phyloP scores from a whole-genome alignment of 257 asterid genomes.

The Mitragyna speciosa region DNA sequence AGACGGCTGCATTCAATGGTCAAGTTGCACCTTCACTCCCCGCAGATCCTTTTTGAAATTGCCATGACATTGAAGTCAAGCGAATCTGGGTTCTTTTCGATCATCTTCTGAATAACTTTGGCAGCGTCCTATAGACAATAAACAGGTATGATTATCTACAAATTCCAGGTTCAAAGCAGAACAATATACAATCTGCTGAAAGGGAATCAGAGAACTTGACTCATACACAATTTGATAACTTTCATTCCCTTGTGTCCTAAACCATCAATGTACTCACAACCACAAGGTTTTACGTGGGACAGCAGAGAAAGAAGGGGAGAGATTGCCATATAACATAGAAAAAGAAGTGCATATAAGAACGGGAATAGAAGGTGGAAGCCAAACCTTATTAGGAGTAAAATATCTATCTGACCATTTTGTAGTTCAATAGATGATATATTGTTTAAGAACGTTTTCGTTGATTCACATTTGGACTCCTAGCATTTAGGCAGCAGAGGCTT shows the following conservation, averaged over 20 bases:
- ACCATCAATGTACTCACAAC: neutral
- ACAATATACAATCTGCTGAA: neutral
- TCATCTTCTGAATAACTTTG: slow-evolving; percentile 59
- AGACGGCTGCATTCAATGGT: neutral
- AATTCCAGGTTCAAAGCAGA: neutral
- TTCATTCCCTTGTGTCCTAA: neutral
- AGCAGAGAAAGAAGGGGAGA: neutral
- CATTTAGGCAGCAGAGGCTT: neutral
- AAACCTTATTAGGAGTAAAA: neutral
- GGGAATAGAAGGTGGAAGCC: neutral
- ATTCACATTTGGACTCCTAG: neutral
- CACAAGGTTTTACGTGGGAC: neutral
- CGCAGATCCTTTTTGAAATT: slow-evolving; percentile 52
- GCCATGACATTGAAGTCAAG: slow-evolving; percentile 76
- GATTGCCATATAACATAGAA: neutral
- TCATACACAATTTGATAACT: no score
- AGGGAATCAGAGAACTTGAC: neutral
- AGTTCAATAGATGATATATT: neutral
- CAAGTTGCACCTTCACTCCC: neutral
- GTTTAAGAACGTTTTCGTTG: neutral
- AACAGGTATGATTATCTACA: neutral
- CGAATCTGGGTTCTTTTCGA: slow-evolving; percentile 72
- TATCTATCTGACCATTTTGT: no score
- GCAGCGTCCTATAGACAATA: slow-evolving; percentile 62
- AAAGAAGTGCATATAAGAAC: no score